Evolutionary conservation across 768 basidiomycete species (phyloP), one percentile per base, ranked within the genome.

Genomic region (Rhodosporidiobolus odoratus): DNA sequence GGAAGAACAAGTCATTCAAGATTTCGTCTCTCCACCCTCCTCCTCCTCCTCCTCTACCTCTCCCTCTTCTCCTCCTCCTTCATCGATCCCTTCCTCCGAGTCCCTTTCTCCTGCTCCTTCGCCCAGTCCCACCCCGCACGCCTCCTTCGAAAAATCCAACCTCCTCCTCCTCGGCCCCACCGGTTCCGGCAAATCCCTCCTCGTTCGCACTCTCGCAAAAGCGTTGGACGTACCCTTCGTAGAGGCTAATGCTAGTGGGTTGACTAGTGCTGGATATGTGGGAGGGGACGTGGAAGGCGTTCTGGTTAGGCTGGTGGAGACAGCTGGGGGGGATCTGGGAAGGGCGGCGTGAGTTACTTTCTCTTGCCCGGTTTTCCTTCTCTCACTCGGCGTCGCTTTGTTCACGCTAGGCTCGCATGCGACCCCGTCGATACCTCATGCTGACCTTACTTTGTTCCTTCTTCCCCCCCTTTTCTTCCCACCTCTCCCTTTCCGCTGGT

Each of bases 231-330:
- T 97, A 0, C 95, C 95, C 2, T 98, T 96, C 79, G 94, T 93
- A 25, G 85, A 89, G 69, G 90, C 87, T 76, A 94, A 97, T 76
- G 95, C 94, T 30, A 97, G 94, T 27, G 86, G 92, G 6, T 91
- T 96, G 76, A 98, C 95, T 17, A 91, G 92, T 82, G 80, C 81
- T 15, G 81, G 81, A 0, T 76, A 96, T 81, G 91, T 98, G 56
- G 94, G 94, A 73, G 95, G 96, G 77, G 95, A 98, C 77, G 94
- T 96, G 13, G 95, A 98, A 71, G 89, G 89, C 83, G 88, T 90
- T 53, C 86, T 97, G 34, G 88, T 92, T 68, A 84, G 95, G 68
- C 81, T 97, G 76, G 81, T 96, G 12, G 92, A 93, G 84, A 89
- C 90, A 35, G 89, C 94, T 13, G 88, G 91, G 68, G 93, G 89